A percentile compares a stretch with the other conserved stretches of the same genome.
Conservation (phyloP, 2,329 filamentous ascomycete genomes). For the Cladophialophora exuberans region DNA sequence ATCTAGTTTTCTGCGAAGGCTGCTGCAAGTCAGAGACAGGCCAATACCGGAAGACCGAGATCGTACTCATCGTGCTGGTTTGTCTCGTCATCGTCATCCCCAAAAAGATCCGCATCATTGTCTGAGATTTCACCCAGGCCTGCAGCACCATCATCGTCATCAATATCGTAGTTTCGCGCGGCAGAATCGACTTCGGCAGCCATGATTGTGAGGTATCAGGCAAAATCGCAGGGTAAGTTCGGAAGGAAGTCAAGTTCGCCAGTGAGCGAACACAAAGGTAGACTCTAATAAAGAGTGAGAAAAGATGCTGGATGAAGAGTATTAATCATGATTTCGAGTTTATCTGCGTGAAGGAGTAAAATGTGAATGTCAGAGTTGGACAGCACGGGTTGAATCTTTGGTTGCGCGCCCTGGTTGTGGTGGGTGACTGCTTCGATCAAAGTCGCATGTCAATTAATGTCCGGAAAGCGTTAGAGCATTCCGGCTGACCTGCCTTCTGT, state of each 20-base stretch:
- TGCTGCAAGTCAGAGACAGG: slow-evolving; percentile 8
- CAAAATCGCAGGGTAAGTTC: too few relatives aligned
- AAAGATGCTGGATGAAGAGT: too few relatives aligned
- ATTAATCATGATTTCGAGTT: too few relatives aligned
- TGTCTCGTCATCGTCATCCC: slow-evolving; percentile 48
- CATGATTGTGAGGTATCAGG: slow-evolving; percentile 18
- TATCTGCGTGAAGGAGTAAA: too few relatives aligned
- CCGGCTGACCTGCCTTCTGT: background rate
- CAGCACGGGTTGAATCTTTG: too few relatives aligned
- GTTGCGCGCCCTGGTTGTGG: too few relatives aligned
- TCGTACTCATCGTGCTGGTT: slow-evolving; percentile 22
- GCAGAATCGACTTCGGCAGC: slow-evolving; percentile 29
- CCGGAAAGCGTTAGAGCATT: slow-evolving; percentile 12
- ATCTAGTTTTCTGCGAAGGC: slow-evolving; percentile 54
- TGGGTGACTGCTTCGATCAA: too few relatives aligned
- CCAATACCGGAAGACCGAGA: background rate
- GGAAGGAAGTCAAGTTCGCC: too few relatives aligned
- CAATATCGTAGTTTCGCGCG: background rate
- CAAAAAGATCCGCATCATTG: slow-evolving; percentile 47
- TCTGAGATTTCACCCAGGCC: slow-evolving; percentile 39
- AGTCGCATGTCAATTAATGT: background rate
- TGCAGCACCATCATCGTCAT: slow-evolving; percentile 13
- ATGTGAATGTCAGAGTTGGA: too few relatives aligned
- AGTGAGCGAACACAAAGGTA: background rate
- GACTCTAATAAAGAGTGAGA: background rate